Base-by-base conservation (phyloP, 805 yeast species). In the Yarrowia deformans region DNA sequence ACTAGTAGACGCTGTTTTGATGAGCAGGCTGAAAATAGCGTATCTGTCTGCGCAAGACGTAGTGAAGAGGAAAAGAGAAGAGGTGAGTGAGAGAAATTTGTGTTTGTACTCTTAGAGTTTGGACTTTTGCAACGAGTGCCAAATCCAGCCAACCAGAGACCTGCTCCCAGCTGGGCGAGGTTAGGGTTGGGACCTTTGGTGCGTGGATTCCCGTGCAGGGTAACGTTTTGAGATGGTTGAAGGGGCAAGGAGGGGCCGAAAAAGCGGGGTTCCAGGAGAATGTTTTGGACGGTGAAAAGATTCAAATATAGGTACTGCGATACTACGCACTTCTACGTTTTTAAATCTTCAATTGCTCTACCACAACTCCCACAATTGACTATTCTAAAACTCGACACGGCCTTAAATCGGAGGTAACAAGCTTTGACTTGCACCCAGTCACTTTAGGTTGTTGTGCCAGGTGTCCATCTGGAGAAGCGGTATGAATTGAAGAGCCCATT, bases 1-100 rank as follows among this genome's bases (percentile, higher is more conserved):
- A 63, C 68, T 63, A 63, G 68, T 63, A 63, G 68, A 63, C 68
- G 68, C 68, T 63, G 66, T 60, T 63, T 63, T 48, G 56, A 48
- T 63, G 68, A 63, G 68, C 68, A 63, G 68, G 68, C 68, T 48
- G 56, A 63, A 63, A 48, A 63, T 60, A 60, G 66, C 55, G 68
- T 48, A 63, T 63, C 68, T 63, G 68, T 63, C 68, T 63, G 68
- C 68, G 68, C 68, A 63, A 63, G 68, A 63, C 68, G 68, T 63
- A 63, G 68, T 63, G 68, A 48, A 63, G 68, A 63, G 56, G 68
- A 63, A 63, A 49, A 63, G 68, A 63, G 68, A 63, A 63, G 68
- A 48, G 43, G 56, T 60, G 42, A 43, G 66, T 39, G 68, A 48
- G 68, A 63, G 68, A 63, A 63, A 63, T 63, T 63, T 63, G 68